Evolutionary conservation across 2,329 filamentous ascomycete species (phyloP), one percentile per base, ranked within the genome.

Genomic region (Hypoxylon rubiginosum): DNA sequence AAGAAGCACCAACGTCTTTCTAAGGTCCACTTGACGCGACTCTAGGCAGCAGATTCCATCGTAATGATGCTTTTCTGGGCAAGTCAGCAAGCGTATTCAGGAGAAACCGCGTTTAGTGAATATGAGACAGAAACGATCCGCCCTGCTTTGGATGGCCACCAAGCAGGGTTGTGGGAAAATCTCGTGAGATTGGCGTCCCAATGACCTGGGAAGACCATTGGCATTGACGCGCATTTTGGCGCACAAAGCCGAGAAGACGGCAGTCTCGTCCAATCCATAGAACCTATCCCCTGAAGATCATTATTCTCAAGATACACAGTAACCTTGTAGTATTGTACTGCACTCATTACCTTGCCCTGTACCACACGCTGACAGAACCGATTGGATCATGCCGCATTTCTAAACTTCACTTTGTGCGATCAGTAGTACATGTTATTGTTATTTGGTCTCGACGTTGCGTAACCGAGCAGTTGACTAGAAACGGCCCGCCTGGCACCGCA

Each of bases 221-320:
- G 19, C 34, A 55, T 60, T 56, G 62, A 55, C 60, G 56, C 53
- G 45, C 55, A 64, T 66, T 39, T 63, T 57, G 43, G 61, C 41
- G 36, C 39, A 48, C 48, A 64, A 53, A 53, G 50, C 57, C 50
- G 63, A 64, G 53, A 56, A 58, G 30, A 49, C 51, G 52, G 57
- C 41, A 52, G 49, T 55, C 46, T 62, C 34, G 34, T 50, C 53
- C 56, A 48, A 61, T 59, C 65, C 50, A 56, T 63, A 56, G 67
- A 58, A 57, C 62, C 15, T 34, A 55, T 53, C 67, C 67, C 67
- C 67, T 70, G 67, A 68, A 67, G 64, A 70, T 70, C 67, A 46
- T 34, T 48, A 24, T 30, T 62, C 43, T 30, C 19, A 57, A 54
- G 30, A 52, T 30, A 32, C 8, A 36, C 17, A 34, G 36, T 34